Evolutionary conservation across 2,329 filamentous ascomycete genomes (phyloP).

Genomic region (Nothopassalora personata): DNA sequence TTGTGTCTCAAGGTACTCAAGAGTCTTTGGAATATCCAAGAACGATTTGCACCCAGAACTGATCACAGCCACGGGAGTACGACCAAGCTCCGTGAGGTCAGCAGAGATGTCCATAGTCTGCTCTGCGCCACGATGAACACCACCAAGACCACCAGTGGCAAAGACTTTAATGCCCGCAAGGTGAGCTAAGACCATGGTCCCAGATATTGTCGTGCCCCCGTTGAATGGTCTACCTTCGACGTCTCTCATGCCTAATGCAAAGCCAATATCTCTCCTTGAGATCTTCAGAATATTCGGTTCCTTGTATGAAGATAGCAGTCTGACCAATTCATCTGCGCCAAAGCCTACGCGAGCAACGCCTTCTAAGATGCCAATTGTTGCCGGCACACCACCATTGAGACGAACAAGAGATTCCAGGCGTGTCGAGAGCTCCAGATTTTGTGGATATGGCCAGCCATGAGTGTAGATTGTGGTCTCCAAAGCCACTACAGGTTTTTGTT

Average conservation of each 20-base stretch:
- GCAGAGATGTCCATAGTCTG: conserved; percentile 88
- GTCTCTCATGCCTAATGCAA: conserved; percentile 68
- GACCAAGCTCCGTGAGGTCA: conserved; percentile 86
- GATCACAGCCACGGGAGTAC: conserved; percentile 82
- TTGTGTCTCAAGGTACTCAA: conserved; percentile 72
- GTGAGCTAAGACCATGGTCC: conserved; percentile 84
- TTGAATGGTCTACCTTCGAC: conserved; percentile 63
- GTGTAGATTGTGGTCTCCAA: conserved; percentile 97
- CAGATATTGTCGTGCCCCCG: conserved; percentile 88
- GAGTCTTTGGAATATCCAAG: conserved; percentile 80
- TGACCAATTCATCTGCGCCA: conserved; percentile 62
- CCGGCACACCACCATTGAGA: conserved; percentile 74
- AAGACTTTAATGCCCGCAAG: conserved; percentile 87
- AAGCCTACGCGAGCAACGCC: conserved; percentile 80
- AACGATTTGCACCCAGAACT: conserved; percentile 94
- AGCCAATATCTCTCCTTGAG: conserved; percentile 80
- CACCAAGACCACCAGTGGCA: conserved; percentile 88
- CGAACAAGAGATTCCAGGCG: conserved; percentile 78
- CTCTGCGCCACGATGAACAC: conserved; percentile 86
- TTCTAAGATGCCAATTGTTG: conserved; percentile 82
- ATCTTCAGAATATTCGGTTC: conserved; percentile 65
- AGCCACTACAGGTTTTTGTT: conserved; percentile 77
- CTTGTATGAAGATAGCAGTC: conserved; percentile 58
- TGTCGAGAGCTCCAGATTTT: conserved; percentile 69
- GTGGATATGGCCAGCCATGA: conserved; percentile 70